Base-by-base conservation (phyloP, 345 rosid genomes). In the Pugionium dolabratum region DNA sequence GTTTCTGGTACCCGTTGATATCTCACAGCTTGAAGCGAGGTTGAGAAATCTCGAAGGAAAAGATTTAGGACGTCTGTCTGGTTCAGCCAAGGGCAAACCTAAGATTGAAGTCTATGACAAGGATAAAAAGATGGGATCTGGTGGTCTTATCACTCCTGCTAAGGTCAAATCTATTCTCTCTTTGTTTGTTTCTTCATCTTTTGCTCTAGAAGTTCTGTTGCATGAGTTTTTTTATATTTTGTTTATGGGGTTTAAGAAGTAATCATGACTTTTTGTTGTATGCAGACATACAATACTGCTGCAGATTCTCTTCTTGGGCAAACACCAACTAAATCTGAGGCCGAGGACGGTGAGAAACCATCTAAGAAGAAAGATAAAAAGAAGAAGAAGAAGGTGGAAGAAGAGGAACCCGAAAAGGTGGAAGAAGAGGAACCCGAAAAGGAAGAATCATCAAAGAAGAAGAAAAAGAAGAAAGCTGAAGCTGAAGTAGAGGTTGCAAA, bases 61-160 rank as follows among this genome's bases (percentile, higher is more conserved):
- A 79, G 97, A 90, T 54, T 71, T 86, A 67, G 78, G 89, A 42
- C 87, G 79, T 4, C 79, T 89, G 50, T 90, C 96, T 50, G 98
- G 92, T 33, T 90, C 98, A 55, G 80, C 85, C 10, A 88, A 86
- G 77, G 94, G 96, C 75, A 93, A 93, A 53, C 94, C 98, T 4
- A 90, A 85, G 80, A 85, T 90, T 37, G 97, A 90, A 78, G 86
- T 76, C 49, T 88, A 90, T 76, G 84, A 88, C 73, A 93, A 88
- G 71, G 97, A 93, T 67, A 65, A 87, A 26, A 92, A 83, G 86
- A 79, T 69, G 77, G 86, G 86, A 3, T 64, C 90, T 28, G 87
- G 90, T 33, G 96, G 80, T 11, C 54, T 88, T 63, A 80, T 86
- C 53, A 86, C 96, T 60, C 78, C 95, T 62, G 95, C 97, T 26